These are phyloP conservation scores for Orbilia quercus DNA, from an alignment of 2,329 filamentous ascomycete genomes.

Conservation along the genomic window DNA sequence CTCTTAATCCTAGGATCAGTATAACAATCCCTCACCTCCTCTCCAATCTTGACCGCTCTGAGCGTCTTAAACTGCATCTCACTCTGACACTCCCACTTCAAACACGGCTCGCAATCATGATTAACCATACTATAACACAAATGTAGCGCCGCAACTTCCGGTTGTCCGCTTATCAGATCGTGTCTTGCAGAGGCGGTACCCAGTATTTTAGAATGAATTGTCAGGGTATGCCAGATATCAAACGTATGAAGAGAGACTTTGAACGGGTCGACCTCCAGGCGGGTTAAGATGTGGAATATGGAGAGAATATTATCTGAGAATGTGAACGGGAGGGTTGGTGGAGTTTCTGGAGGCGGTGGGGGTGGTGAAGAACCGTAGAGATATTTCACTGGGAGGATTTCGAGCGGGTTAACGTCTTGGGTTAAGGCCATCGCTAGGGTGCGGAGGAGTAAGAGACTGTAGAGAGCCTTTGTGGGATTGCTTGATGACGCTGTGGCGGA, in stretches of 20 bases:
- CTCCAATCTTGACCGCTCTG: constrained; percentile 72
- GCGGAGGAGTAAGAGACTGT: constrained; percentile 73
- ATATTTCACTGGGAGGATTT: constrained; percentile 74
- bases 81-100: constrained; percentile 91
- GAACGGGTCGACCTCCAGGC: constrained; percentile 85
- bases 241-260: constrained; percentile 68
- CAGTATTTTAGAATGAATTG: constrained; percentile 89
- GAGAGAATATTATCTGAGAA: constrained; percentile 80
- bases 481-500: constrained; percentile 41
- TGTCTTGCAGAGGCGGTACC: constrained; percentile 90
- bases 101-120: constrained; percentile 94
- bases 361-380: constrained; percentile 74
- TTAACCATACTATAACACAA: constrained; percentile 89
- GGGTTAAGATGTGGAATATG: constrained; percentile 81
- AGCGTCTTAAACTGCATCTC: constrained; percentile 77
- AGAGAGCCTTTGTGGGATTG: constrained; percentile 65
- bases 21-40: constrained; percentile 94
- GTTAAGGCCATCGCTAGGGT: constrained; percentile 73
- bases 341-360: constrained; percentile 69
- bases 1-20: constrained; percentile 80
- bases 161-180: constrained; percentile 78
- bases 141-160: constrained; percentile 88
- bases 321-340: constrained; percentile 77
- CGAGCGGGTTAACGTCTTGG: constrained; percentile 72
- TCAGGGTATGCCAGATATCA: constrained; percentile 88